These are phyloP conservation scores for Curvularia sp. DNA, from an alignment of 2,329 filamentous ascomycete genomes.

Conservation along the genomic window DNA sequence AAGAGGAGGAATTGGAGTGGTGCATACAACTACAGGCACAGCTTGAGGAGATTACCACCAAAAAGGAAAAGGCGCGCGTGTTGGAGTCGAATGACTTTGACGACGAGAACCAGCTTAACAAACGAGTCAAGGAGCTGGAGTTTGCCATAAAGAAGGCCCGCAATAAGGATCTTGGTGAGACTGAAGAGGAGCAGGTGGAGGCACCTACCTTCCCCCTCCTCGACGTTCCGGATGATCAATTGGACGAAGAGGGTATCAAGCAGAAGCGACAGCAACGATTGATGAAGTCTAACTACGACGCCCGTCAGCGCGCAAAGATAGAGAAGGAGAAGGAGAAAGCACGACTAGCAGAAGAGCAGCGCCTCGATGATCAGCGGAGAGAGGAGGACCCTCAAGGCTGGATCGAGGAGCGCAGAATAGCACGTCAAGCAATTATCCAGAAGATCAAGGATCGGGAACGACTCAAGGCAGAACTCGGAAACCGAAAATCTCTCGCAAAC, in stretches of 20 bases:
- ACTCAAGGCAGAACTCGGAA: slow-evolving; percentile 91
- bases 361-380: slow-evolving; percentile 81
- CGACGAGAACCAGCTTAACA: slow-evolving; percentile 85
- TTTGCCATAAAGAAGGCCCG: slow-evolving; percentile 86
- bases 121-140: slow-evolving; percentile 85
- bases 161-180: slow-evolving; percentile 88
- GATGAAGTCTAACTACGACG: slow-evolving; percentile 94
- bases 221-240: slow-evolving; percentile 86
- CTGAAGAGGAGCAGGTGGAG: slow-evolving; percentile 78
- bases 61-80: slow-evolving; percentile 78
- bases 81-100: slow-evolving; percentile 92
- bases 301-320: slow-evolving; percentile 88
- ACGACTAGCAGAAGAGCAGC: slow-evolving; percentile 79
- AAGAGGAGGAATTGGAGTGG: slow-evolving; percentile 94
- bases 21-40: slow-evolving; percentile 82
- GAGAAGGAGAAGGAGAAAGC: slow-evolving; percentile 95
- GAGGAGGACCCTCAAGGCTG: slow-evolving; percentile 85
- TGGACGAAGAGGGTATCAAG: slow-evolving; percentile 90
- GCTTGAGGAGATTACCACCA: slow-evolving; percentile 77
- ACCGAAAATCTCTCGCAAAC: slow-evolving; percentile 93
- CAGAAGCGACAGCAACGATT: slow-evolving; percentile 91
- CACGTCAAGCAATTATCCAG: slow-evolving; percentile 72
- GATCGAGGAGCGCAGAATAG: slow-evolving; percentile 81
- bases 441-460: slow-evolving; percentile 94
- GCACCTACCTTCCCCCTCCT: slow-evolving; percentile 86